These are phyloP conservation scores for Pisolithus sp. DNA, from an alignment of 768 basidiomycete species.

Conservation along the genomic window DNA sequence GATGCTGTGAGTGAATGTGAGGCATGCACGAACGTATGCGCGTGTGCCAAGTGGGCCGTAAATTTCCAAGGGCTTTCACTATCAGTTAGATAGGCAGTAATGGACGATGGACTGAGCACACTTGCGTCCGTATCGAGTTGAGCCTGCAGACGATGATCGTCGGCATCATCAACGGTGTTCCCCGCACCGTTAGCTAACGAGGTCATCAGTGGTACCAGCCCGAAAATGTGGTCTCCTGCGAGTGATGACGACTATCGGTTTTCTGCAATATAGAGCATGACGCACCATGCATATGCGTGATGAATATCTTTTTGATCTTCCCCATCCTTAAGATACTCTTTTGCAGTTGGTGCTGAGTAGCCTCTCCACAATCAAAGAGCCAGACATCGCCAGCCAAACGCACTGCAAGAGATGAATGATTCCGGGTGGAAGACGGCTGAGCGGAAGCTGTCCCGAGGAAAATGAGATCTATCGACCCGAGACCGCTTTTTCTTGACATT, in stretches of 20 bases:
- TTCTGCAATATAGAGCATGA: neutral
- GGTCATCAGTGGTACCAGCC: slow-evolving; percentile 62
- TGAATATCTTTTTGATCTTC: slow-evolving; percentile 73
- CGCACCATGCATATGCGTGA: slow-evolving; percentile 84
- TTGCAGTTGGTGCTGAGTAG: slow-evolving; percentile 73
- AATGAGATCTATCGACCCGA: slow-evolving; percentile 47
- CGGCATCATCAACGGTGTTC: slow-evolving; percentile 48
- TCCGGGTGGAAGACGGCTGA: slow-evolving; percentile 71
- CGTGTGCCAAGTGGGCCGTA: slow-evolving; percentile 84
- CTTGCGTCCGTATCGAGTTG: slow-evolving; percentile 12
- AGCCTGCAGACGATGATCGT: slow-evolving; percentile 48
- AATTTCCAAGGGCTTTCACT: slow-evolving; percentile 61
- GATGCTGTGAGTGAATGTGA: slow-evolving; percentile 63
- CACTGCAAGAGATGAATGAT: slow-evolving; percentile 68
- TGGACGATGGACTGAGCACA: neutral
- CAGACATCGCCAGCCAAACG: slow-evolving; percentile 66
- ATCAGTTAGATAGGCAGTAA: slow-evolving; percentile 1
- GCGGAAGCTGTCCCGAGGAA: slow-evolving; percentile 82
- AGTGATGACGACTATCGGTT: slow-evolving; percentile 4
- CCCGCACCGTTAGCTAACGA: slow-evolving; percentile 71
- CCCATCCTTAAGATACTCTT: slow-evolving; percentile 72
- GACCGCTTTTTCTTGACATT: slow-evolving; percentile 7
- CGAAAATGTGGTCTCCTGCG: slow-evolving; percentile 78
- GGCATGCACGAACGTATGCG: slow-evolving; percentile 65
- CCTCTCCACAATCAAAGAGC: slow-evolving; percentile 85